phyloP scores from a whole-genome alignment of 2,329 filamentous ascomycete species.

The Niveomyces coronatus region DNA sequence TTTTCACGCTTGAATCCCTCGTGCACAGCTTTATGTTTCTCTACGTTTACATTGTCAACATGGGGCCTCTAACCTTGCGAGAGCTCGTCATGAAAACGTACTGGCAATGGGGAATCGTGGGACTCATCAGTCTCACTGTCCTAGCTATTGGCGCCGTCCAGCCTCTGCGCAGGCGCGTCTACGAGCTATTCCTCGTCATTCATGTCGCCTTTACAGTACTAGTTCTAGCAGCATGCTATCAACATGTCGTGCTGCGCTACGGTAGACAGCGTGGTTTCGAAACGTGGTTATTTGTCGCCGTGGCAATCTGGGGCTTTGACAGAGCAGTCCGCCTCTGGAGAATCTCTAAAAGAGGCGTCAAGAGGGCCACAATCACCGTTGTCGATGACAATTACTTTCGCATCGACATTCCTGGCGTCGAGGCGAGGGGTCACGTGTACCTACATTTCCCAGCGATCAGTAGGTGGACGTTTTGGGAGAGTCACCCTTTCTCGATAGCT shows the following conservation, averaged over 20 bases:
- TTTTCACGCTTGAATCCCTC: slow-evolving; percentile 30
- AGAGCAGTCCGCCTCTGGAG: slow-evolving; percentile 13
- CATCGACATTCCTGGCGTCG: slow-evolving; percentile 16
- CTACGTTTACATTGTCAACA: slow-evolving; percentile 17
- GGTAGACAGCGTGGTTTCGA: slow-evolving; percentile 33
- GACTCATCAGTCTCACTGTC: slow-evolving; percentile 20
- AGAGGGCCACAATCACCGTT: slow-evolving; percentile 14
- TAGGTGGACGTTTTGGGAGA: slow-evolving; percentile 20
- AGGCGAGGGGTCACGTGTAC: slow-evolving; percentile 18
- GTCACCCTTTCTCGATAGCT: slow-evolving; percentile 20
- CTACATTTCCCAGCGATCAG: slow-evolving; percentile 18
- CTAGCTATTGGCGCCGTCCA: slow-evolving; percentile 23
- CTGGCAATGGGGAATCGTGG: slow-evolving; percentile 32
- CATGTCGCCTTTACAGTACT: slow-evolving; percentile 32
- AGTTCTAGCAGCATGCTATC: slow-evolving; percentile 30
- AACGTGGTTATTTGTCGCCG: slow-evolving; percentile 18
- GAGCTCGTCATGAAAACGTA: slow-evolving; percentile 14
- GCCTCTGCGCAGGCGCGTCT: slow-evolving; percentile 24
- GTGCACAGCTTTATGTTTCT: slow-evolving; percentile 31
- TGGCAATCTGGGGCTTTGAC: slow-evolving; percentile 18
- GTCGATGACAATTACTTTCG: slow-evolving; percentile 18
- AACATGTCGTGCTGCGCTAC: slow-evolving; percentile 28
- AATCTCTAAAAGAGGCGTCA: slow-evolving; percentile 12
- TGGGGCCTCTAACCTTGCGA: slow-evolving; percentile 5
- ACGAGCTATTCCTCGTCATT: slow-evolving; percentile 32